Evolutionary conservation across 2,329 filamentous ascomycete species (phyloP), one percentile per base, ranked within the genome.

Genomic region (Endothia cerciana): DNA sequence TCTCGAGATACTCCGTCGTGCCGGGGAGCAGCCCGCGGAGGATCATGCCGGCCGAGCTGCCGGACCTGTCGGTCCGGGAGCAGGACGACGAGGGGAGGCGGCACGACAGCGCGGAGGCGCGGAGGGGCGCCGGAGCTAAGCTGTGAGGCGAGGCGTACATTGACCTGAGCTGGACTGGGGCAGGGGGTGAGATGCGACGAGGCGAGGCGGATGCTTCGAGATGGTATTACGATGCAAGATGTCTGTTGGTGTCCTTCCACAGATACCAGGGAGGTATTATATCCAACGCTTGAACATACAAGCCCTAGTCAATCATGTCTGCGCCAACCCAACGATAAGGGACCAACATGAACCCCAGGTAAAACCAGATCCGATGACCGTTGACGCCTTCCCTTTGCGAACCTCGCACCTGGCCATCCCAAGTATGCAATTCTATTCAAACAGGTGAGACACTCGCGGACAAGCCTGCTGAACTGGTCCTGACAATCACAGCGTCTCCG

Each of bases 31-130:
- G 65, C 0, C 92, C 92, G 0, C 79, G 92, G 65, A 81, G 92
- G 25, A 96, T 96, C 69, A 94, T 96, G 91, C 93, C 93, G 0
- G 79, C 75, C 0, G 75, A 81, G 65, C 81, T 95, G 68, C 92
- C 92, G 0, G 85, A 89, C 69, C 73, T 96, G 71, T 85, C 82
- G 2, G 92, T 96, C 4, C 84, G 81, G 8, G 92, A 95, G 78
- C 91, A 96, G 77, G 87, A 89, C 67, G 92, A 96, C 72, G 91
- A 96, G 75, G 92, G 92, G 0, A 84, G 81, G 72, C 83, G 89
- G 64, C 82, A 89, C 72, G 89, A 94, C 74, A 95, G 91, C 76
- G 81, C 81, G 1, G 77, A 74, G 60, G 70, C 66, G 33, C 76
- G 73, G 68, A 59, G 43, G 17, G 19, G 25, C n/a, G 62, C 79